These are phyloP conservation scores for Otatea glauca DNA, from an alignment of 176 grass and related monocot genomes.

Conservation along the genomic window DNA sequence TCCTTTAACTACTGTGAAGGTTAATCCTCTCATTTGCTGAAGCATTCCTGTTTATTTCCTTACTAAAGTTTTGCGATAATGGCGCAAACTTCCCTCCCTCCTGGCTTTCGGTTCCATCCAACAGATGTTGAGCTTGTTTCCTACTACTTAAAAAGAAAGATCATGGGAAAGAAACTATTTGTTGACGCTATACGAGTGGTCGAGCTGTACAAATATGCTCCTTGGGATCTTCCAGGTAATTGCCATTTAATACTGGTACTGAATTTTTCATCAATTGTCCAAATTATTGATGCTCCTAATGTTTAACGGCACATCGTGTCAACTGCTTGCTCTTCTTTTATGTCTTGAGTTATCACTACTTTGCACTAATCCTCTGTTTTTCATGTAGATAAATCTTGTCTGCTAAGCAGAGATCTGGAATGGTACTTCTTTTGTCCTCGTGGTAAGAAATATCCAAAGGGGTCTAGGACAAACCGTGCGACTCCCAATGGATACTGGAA, in stretches of 20 bases:
- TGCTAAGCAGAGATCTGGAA: conserved; percentile 73
- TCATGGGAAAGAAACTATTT: conserved; percentile 69
- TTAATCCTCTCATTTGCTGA: conserved; percentile 9
- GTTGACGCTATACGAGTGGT: conserved; percentile 70
- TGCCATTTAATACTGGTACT: neutral
- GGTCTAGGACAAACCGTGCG: conserved; percentile 72
- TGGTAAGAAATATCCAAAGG: conserved; percentile 88
- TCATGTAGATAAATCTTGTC: conserved; percentile 66
- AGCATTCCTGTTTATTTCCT: conserved; percentile 26
- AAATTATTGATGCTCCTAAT: neutral
- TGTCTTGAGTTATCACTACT: neutral
- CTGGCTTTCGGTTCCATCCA: conserved; percentile 92
- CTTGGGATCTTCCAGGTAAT: conserved; percentile 95
- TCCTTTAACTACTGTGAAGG: neutral
- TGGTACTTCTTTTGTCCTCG: conserved; percentile 92
- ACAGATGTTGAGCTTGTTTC: conserved; percentile 89
- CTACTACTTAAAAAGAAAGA: conserved; percentile 91
- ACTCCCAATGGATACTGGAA: conserved; percentile 93
- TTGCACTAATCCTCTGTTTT: conserved; percentile 12
- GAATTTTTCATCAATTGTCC: neutral
- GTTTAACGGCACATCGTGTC: neutral
- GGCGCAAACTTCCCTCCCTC: conserved; percentile 67
- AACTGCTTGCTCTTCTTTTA: neutral
- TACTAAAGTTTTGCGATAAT: conserved; percentile 49
- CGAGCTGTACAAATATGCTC: conserved; percentile 86